A percentile compares a stretch with the other conserved stretches of the same genome.
Conservation (phyloP, 2,329 filamentous ascomycete species). For the Daldinia sp. region DNA sequence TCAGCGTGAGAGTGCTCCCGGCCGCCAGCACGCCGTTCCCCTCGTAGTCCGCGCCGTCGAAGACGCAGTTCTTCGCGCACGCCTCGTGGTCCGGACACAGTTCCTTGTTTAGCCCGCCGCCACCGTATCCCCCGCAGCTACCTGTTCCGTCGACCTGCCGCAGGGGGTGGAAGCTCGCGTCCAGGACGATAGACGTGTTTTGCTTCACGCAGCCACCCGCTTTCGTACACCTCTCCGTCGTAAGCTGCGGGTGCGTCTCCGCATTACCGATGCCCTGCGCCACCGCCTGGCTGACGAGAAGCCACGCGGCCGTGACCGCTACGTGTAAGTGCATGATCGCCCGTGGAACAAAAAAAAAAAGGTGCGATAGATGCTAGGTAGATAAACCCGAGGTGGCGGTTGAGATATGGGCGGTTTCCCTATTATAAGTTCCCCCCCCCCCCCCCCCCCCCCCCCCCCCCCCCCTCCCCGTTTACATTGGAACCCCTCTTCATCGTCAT, state of each 20-base stretch:
- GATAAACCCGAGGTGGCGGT: constrained; percentile 6
- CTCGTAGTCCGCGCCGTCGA: constrained; percentile 63
- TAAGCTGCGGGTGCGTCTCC: constrained; percentile 60
- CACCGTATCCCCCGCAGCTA: constrained; percentile 46
- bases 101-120: constrained; percentile 51
- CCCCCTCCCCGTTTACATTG: background rate
- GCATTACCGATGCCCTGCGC: constrained; percentile 37
- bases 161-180: constrained; percentile 58
- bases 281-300: constrained; percentile 14
- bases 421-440: constrained; percentile 34
- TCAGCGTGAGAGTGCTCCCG: constrained; percentile 44
- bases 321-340: constrained; percentile 31
- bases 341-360: constrained; percentile 4
- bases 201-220: constrained; percentile 60
- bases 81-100: constrained; percentile 60
- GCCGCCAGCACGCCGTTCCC: constrained; percentile 47
- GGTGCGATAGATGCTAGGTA: background rate
- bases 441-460: too few species aligned
- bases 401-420: constrained; percentile 5
- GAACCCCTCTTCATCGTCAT: constrained; percentile 14
- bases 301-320: constrained; percentile 14
- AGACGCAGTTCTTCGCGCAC: constrained; percentile 64
- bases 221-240: constrained; percentile 64
- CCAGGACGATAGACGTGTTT: constrained; percentile 64
- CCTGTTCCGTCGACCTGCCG: constrained; percentile 36